Evolutionary conservation across 106 monocot genomes (phyloP).

Genomic region (Acorus gramineus): DNA sequence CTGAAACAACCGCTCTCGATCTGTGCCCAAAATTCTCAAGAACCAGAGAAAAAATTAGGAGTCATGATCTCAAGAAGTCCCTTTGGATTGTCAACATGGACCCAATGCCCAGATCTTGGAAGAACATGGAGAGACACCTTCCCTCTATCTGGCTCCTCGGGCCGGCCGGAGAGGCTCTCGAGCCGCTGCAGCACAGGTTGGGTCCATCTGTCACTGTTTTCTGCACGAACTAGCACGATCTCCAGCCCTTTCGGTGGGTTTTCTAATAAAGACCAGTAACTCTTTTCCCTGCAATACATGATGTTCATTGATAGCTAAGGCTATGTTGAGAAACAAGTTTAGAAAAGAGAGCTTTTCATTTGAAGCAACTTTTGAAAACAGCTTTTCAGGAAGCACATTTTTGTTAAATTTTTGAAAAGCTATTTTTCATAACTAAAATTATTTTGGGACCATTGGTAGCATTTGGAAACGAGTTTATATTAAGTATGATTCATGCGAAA

Average conservation of each 20-base stretch:
- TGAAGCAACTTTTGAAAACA: too few species aligned
- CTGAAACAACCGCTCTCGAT: too few species aligned
- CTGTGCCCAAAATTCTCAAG: not conserved
- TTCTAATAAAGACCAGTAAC: conserved; percentile 77
- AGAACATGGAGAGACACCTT: conserved; percentile 66
- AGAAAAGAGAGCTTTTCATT: not conserved
- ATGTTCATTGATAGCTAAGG: too few species aligned
- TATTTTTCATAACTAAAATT: too few species aligned
- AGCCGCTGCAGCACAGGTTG: conserved; percentile 33
- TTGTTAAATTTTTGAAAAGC: too few species aligned
- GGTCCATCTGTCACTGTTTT: conserved; percentile 80
- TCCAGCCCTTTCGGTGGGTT: conserved; percentile 72
- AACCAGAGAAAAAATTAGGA: conserved; percentile 41
- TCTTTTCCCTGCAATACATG: conserved; percentile 37
- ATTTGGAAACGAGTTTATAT: too few species aligned
- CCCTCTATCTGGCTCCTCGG: conserved; percentile 24
- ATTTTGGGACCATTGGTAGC: too few species aligned
- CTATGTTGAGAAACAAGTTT: not conserved
- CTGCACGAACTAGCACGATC: conserved; percentile 68
- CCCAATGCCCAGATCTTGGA: conserved; percentile 89
- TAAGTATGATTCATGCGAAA: too few species aligned
- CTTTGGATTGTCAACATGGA: conserved; percentile 91
- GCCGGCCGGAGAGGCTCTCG: conserved; percentile 25
- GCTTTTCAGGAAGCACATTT: too few species aligned
- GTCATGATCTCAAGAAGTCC: conserved; percentile 87